phyloP scores from a whole-genome alignment of 306 rosid species.

The Ormosia semicastrata region DNA sequence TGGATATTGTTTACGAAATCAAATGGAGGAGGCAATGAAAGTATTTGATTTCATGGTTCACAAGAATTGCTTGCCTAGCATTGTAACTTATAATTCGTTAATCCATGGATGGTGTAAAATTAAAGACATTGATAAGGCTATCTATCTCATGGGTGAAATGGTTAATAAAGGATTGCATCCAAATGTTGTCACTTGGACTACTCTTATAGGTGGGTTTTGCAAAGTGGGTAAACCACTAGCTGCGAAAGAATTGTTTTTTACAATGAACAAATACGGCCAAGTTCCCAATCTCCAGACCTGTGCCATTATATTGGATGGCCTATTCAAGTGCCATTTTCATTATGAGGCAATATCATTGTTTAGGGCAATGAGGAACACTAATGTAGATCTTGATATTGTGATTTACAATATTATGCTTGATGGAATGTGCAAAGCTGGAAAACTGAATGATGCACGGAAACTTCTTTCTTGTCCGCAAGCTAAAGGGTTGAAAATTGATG shows the following conservation, averaged over 20 bases:
- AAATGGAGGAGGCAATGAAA: conserved; percentile 2
- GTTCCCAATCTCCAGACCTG: neutral
- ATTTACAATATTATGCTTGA: neutral
- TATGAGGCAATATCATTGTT: conserved; percentile 12
- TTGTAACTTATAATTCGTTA: neutral
- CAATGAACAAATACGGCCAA: conserved; percentile 15
- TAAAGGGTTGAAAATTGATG: neutral
- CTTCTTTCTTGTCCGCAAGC: neutral
- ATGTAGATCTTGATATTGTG: neutral
- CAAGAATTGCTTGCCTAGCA: neutral
- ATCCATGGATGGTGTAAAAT: neutral
- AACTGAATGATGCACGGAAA: neutral
- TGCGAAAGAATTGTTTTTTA: conserved; percentile 8
- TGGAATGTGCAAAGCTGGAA: neutral
- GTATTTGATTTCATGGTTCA: neutral
- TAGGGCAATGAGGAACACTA: neutral
- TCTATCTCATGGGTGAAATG: neutral
- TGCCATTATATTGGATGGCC: conserved; percentile 5
- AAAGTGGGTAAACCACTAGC: neutral
- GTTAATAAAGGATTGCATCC: neutral
- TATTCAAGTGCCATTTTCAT: neutral
- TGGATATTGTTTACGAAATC: neutral
- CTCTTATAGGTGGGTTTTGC: neutral
- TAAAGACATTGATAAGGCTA: neutral
- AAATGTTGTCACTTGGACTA: neutral